Evolutionary conservation across 208 protist genomes (phyloP), one percentile per base, ranked within the genome.

Genomic region (Leptomonas pyrrhocoris): DNA sequence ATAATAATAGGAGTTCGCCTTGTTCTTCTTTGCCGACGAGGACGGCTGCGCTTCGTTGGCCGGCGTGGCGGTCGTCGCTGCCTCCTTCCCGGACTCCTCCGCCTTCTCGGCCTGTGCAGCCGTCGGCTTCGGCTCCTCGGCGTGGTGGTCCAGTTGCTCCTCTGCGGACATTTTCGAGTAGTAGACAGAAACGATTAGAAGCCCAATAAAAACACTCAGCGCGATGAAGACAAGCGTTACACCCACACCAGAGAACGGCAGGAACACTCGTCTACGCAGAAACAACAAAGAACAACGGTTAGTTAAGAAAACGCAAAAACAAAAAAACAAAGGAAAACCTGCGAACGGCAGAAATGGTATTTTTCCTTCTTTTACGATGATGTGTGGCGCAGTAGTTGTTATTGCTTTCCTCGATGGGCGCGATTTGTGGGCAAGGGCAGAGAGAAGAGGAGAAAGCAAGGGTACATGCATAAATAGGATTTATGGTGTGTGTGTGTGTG

Each of bases 1-100:
- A 61, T 96, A 96, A 62, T 96, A 94, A 67, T 96, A 96, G 15
- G 72, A 87, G 73, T 88, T 93, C 27, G 50, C 53, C 45, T 68
- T 75, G 21, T 81, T 81, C 71, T 88, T 89, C 43, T 49, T 23
- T 23, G 60, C 27, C 2, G 59, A 21, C 11, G 49, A 21, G 13
- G 64, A 45, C 1, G 64, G 42, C 38, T 40, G 36, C 36, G 45
- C 40, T 0, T n/a, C 19, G n/a, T 30, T 60, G 19, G 34, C 40
- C 13, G 56, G 0, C 18, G 49, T 30, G 25, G 23, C 25, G 25
- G 49, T 25, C 15, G 25, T 6, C 28, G 53, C 7, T 30, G 25
- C 21, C 30, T 15, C 53, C 28, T 57, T 30, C 30, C 28, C 15
- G 15, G 25, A 18, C 53, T 42, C 9, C 38, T 16, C 28, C 11